Base-by-base conservation (phyloP, 306 rosid genomes). In the Trifolium pratense region DNA sequence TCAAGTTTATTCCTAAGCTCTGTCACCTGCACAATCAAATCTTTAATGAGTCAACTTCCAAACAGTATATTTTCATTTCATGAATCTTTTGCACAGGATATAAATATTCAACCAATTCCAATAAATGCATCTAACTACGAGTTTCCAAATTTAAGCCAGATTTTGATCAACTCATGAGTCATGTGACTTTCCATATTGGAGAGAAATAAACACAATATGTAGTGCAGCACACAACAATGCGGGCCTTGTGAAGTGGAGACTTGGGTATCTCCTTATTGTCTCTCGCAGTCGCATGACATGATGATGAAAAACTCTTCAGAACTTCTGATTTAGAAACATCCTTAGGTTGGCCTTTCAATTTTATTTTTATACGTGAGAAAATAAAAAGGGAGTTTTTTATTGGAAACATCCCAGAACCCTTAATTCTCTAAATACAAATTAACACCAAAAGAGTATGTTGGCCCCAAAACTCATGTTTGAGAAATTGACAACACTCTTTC, bases 21-120 rank as follows among this genome's bases (percentile, higher is more conserved):
- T 2, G 60, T 77, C 75, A 79, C 96, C 98, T 93, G 92, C 70
- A 82, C 53, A 65, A 73, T 25, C 71, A 66, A 12, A 32, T 53
- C 49, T 69, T 37, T 64, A 80, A 76, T 32, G 18, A 58, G 76
- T 70, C 42, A 25, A 16, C 78, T 6, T 64, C 17, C 34, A 26
- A 18, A 18, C 31, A 56, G 7, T 45, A 45, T 8, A 31, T 76
- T 57, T 62, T 23, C 55, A 56, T 31, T 20, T 36, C 9, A 59
- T 18, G 60, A 21, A 20, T 21, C 11, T 51, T 10, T 29, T 10
- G 32, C 34, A 15, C 39, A 63, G 15, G 37, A 26, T 68, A 21
- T 39, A 68, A 46, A 39, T 48, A 62, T 17, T 43, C 46, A 69
- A 31, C 68, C 63, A 46, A 52, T 34, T 37, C 42, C 11, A 63